These are phyloP conservation scores for Physcia stellaris DNA, from an alignment of 495 filamentous ascomycete species.

Conservation along the genomic window DNA sequence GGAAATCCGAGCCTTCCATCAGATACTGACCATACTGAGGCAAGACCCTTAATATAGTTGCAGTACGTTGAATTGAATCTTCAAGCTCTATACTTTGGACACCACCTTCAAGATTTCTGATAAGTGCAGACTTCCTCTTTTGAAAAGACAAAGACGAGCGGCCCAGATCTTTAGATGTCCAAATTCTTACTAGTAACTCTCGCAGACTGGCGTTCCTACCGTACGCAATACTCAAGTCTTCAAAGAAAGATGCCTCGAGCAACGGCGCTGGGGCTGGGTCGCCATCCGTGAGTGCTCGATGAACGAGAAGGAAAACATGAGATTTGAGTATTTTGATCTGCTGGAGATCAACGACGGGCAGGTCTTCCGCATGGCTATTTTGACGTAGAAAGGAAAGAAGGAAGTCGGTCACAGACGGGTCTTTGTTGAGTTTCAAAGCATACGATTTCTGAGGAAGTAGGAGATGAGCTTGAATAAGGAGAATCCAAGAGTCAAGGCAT, in stretches of 20 bases:
- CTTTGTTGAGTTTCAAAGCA: constrained; percentile 28
- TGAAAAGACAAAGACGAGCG: constrained; percentile 31
- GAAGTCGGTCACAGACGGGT: constrained; percentile 44
- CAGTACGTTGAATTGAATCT: constrained; percentile 32
- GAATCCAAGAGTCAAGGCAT: constrained; percentile 65
- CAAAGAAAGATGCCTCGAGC: constrained; percentile 42
- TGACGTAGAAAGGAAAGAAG: constrained; percentile 48
- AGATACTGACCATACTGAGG: constrained; percentile 43
- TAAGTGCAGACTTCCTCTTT: constrained; percentile 32
- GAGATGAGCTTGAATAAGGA: constrained; percentile 49
- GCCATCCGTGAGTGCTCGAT: constrained; percentile 30
- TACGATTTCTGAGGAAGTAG: constrained; percentile 42
- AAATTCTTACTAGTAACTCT: constrained; percentile 27
- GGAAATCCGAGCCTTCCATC: constrained; percentile 69
- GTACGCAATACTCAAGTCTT: constrained; percentile 41
- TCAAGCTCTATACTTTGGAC: constrained; percentile 20
- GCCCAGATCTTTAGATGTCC: constrained; percentile 27
- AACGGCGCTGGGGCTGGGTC: constrained; percentile 29
- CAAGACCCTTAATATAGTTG: constrained; percentile 38
- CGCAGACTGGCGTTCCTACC: constrained; percentile 33
- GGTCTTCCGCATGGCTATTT: constrained; percentile 24
- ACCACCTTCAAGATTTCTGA: constrained; percentile 36
- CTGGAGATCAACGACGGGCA: constrained; percentile 24
- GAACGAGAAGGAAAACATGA: constrained; percentile 44
- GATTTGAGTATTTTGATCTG: constrained; percentile 43